Evolutionary conservation across 352 stramenopile genomes (phyloP).

Genomic region (Phytophthora pinifolia): DNA sequence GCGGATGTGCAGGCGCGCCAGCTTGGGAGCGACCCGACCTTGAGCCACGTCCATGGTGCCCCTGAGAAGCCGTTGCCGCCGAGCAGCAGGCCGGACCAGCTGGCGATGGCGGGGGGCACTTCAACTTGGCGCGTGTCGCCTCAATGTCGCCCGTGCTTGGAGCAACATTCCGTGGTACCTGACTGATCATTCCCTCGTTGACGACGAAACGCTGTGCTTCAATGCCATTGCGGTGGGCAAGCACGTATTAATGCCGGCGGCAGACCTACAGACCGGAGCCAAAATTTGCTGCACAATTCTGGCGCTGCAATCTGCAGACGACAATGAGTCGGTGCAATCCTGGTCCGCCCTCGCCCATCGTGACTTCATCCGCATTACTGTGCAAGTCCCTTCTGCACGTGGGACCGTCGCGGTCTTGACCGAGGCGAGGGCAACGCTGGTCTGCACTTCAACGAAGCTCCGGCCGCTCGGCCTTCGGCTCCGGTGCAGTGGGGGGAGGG

Average conservation of each 20-base stretch:
- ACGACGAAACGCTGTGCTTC: no score
- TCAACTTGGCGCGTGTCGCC: no score
- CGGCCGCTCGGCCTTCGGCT: no score
- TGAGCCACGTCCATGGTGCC: conserved; percentile 73
- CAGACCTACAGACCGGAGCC: neutral
- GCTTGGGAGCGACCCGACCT: conserved; percentile 63
- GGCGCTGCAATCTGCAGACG: neutral
- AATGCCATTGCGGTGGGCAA: no score
- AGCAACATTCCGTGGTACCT: no score
- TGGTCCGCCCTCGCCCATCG: conserved; percentile 24
- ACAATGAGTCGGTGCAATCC: conserved; percentile 2
- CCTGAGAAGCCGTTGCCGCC: conserved; percentile 75
- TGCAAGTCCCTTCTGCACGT: conserved; percentile 28
- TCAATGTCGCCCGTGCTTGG: no score
- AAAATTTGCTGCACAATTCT: neutral
- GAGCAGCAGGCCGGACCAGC: conserved; percentile 68
- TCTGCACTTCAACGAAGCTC: conserved; percentile 16
- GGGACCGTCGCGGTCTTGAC: conserved; percentile 11
- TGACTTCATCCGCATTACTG: conserved; percentile 8
- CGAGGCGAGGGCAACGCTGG: neutral
- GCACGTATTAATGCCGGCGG: neutral
- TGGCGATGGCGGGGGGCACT: no score
- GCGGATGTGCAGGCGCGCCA: conserved; percentile 69
- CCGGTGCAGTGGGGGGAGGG: no score
- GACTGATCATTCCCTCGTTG: no score